A percentile compares a stretch with the other conserved stretches of the same genome.
phyloP scores from a whole-genome alignment of 2,329 filamentous ascomycete genomes.

The Colletotrichum sp. region DNA sequence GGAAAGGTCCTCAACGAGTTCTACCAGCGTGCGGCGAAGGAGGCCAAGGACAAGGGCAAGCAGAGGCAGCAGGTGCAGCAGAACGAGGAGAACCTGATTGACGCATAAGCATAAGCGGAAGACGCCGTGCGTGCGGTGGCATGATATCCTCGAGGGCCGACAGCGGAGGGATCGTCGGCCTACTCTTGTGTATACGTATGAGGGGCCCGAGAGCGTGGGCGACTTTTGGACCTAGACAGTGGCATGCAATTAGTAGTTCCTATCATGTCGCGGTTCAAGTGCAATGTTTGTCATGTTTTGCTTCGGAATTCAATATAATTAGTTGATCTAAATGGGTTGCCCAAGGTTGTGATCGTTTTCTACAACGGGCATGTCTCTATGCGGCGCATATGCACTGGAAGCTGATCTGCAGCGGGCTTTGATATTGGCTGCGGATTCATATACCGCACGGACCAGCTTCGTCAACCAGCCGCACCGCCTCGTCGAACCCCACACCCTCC shows the following conservation, averaged over 20 bases:
- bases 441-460: background rate
- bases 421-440: background rate
- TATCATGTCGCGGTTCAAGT: background rate
- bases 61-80: conserved; percentile 50
- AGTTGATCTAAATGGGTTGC: background rate
- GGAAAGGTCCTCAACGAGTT: conserved; percentile 83
- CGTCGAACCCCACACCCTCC: conserved; percentile 18
- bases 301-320: conserved; percentile 6
- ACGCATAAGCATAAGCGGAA: conserved; percentile 46
- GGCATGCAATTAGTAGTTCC: conserved; percentile 19
- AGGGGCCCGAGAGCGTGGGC: background rate
- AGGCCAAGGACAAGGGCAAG: conserved; percentile 68
- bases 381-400: background rate
- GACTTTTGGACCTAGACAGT: conserved; percentile 20
- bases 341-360: background rate
- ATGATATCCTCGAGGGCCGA: conserved; percentile 13
- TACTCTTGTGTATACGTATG: conserved; percentile 22
- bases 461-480: conserved; percentile 14
- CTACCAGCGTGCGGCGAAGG: conserved; percentile 72
- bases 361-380: background rate
- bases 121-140: background rate
- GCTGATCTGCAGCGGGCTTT: background rate
- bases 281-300: background rate
- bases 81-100: conserved; percentile 65
- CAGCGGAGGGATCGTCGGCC: background rate